Conservation (phyloP, 352 stramenopile genomes). For the Pythium diclinum region DNA sequence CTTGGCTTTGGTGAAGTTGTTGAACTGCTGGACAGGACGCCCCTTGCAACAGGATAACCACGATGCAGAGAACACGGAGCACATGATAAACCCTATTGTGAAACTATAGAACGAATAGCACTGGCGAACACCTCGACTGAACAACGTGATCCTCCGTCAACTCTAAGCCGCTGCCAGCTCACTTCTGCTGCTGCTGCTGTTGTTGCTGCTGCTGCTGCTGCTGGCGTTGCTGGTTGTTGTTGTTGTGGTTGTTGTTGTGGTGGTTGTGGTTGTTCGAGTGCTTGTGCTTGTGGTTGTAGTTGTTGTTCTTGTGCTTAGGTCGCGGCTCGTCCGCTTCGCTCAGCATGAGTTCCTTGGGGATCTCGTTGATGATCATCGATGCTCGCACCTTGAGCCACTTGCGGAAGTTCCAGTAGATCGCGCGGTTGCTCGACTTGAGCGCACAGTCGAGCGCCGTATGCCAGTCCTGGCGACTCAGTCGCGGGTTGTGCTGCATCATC, state of each 20-base stretch:
- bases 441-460: conserved; percentile 60
- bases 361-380: conserved; percentile 44
- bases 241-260: neutral
- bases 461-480: conserved; percentile 75
- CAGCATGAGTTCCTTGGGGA: conserved; percentile 65
- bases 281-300: conserved; percentile 27
- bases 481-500: conserved; percentile 83
- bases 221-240: neutral
- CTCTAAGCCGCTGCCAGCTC: neutral
- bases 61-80: neutral
- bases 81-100: neutral
- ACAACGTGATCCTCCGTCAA: neutral
- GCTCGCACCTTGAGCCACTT: conserved; percentile 83
- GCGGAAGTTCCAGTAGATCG: conserved; percentile 85
- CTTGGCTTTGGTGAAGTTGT: too few relatives aligned
- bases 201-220: neutral
- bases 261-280: neutral
- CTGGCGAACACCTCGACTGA: neutral
- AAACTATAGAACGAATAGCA: conserved; percentile 5
- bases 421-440: conserved; percentile 59
- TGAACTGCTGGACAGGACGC: too few relatives aligned
- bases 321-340: conserved; percentile 32
- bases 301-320: conserved; percentile 29
- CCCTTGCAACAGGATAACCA: neutral
- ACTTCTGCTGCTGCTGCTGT: conserved; percentile 1